Evolutionary conservation across 2,329 filamentous ascomycete species (phyloP), one percentile per base, ranked within the genome.

Genomic region (Botrytis aclada): DNA sequence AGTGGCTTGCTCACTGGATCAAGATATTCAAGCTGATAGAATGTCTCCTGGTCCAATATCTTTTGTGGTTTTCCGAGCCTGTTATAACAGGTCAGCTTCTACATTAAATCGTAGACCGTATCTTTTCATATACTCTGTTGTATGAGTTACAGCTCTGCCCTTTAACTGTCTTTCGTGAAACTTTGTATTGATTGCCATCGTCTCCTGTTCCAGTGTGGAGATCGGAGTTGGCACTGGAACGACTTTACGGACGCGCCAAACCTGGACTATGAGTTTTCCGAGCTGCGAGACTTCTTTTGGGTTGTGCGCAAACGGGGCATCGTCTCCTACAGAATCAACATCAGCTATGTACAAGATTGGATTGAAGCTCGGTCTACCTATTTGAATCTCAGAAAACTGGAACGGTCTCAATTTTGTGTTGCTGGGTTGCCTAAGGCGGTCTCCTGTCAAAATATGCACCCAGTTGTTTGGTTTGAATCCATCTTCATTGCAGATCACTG

Each of bases 231-330:
- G 5, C 14, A 63, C 47, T 0, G 51, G 4, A n/a, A 9, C 18
- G 25, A 25, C 20, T 63, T 69, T 69, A 45, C 65, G 71, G 39
- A 72, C 60, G 14, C 71, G 29, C 64, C 66, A 72, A 10, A 72
- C 56, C 34, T 72, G 64, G 34, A 72, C 34, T 22, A 70, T 37
- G 18, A 72, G 43, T 45, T 72, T 65, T 56, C 71, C 71, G 43
- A 72, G 71, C 22, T 62, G 65, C 25, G 58, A 72, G 18, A 54
- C 45, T 12, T 54, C 43, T 37, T 64, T 63, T 2, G n/a, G 43
- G 37, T 14, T 47, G 37, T 39, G 22, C 14, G 51, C 7, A 20
- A 37, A 39, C 3, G 54, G 18, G 43, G 22, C 45, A 14, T 69
- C 56, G n/a, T 66, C 41, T 56, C 66, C 65, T 34, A 51, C 16